Base-by-base conservation (phyloP, 768 basidiomycete species). In the Agrocybe chaxingu region DNA sequence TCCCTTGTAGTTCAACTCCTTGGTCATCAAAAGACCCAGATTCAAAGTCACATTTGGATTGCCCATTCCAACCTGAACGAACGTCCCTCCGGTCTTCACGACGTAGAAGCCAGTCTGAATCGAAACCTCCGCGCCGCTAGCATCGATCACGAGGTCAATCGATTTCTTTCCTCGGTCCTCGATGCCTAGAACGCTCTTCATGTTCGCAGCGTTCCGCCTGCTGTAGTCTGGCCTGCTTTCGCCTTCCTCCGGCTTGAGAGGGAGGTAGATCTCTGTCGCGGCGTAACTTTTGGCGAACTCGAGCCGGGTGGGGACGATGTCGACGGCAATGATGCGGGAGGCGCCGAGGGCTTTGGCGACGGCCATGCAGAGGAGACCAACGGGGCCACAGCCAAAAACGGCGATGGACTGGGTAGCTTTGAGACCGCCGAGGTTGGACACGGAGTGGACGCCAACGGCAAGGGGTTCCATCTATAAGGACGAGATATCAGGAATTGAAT, bases 301-400 rank as follows among this genome's bases (percentile, higher is more conserved):
- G 42, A 98, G 82, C 34, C 95, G 85, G 29, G 75, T 67, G 31
- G 80, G 71, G 47, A 84, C 77, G 54, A 92, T 87, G 62, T 94
- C 94, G 53, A 96, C 80, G 3, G 86, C 94, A 52, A 98, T 79
- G 54, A 96, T 77, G 42, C 88, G 84, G 37, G 78, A 76, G 2
- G 93, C 96, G 33, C 93, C 94, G 42, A 96, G 75, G 2, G 95
- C 94, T 65, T 88, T 94, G 6, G 96, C 95, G n/a, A 93, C 92
- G 6, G 92, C 94, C 89, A 95, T 92, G 63, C 88, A 90, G 16
- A 97, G 80, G 29, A 96, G 72, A n/a, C 93, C 91, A 48, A 79
- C 74, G 29, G 94, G 95, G 2, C 94, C 92, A 54, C 85, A 94
- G 30, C 95, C 95, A 60, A 94, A 94, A 47, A 98, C 75, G 11